A percentile compares a stretch with the other conserved stretches of the same genome.
Evolutionary conservation across 306 rosid genomes (phyloP).

Genomic region (Citrullus mucosospermus): DNA sequence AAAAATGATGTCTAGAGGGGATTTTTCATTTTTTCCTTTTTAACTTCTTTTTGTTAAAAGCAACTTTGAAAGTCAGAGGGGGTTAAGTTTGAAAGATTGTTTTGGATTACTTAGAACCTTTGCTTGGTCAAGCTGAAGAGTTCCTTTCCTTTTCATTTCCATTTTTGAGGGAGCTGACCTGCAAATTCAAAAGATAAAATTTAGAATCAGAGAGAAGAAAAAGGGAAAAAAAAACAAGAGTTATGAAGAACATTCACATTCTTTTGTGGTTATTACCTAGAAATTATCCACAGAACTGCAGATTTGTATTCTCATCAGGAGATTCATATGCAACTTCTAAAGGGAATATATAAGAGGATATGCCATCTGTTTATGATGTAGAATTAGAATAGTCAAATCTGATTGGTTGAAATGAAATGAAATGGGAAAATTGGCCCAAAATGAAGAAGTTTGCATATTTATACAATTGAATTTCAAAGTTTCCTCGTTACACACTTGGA

Average conservation of each 20-base stretch:
- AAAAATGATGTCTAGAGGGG: background rate
- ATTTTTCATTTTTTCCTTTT: background rate
- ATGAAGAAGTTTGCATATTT: background rate
- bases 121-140: background rate
- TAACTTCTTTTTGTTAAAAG: background rate
- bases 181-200: background rate
- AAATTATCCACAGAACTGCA: background rate
- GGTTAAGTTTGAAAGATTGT: background rate
- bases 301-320: background rate
- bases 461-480: background rate
- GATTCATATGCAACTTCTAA: background rate
- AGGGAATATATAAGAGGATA: background rate
- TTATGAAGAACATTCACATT: background rate
- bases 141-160: background rate
- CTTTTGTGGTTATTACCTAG: background rate
- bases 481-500: background rate
- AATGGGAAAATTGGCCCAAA: background rate
- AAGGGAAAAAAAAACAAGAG: background rate
- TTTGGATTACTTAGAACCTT: background rate
- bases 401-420: background rate
- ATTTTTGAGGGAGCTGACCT: conserved; percentile 3
- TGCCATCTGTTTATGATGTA: background rate
- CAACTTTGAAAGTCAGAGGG: background rate
- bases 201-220: background rate
- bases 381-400: background rate